Evolutionary conservation across 169 alveolate genomes (phyloP).

Genomic region (Cryptosporidium tyzzeri): DNA sequence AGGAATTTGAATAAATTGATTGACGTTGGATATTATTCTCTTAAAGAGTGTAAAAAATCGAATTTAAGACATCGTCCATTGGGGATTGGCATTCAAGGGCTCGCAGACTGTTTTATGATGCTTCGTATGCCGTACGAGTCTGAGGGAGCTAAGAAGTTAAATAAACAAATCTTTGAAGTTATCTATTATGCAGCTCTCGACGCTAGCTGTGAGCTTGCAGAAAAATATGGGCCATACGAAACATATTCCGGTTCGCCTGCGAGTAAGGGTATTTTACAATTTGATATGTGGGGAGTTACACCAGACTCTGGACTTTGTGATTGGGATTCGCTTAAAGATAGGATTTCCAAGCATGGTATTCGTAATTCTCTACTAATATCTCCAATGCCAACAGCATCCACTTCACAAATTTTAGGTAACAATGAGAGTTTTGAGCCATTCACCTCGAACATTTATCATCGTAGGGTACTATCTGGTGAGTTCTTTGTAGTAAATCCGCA

Average conservation of each 20-base stretch:
- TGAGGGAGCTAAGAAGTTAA: constrained; percentile 92
- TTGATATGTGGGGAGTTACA: constrained; percentile 95
- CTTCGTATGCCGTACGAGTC: constrained; percentile 96
- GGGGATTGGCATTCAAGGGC: constrained; percentile 99
- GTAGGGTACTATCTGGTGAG: constrained; percentile 98
- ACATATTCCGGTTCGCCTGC: constrained; percentile 97
- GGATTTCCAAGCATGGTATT: constrained; percentile 92
- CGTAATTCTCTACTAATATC: constrained; percentile 97
- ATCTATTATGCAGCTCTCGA: constrained; percentile 97
- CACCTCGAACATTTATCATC: constrained; percentile 96
- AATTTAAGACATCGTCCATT: constrained; percentile 98
- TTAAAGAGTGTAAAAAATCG: constrained; percentile 92
- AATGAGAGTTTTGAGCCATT: constrained; percentile 99
- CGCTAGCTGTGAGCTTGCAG: constrained; percentile 95
- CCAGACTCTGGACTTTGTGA: constrained; percentile 90
- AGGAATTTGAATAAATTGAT: constrained; percentile 94
- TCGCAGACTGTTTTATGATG: constrained; percentile 97
- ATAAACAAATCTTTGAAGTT: constrained; percentile 96
- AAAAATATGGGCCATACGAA: constrained; percentile 92
- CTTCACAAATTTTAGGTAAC: constrained; percentile 96
- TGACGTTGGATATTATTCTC: constrained; percentile 96
- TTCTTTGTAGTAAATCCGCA: constrained; percentile 98
- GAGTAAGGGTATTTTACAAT: constrained; percentile 94
- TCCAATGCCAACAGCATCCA: constrained; percentile 99
- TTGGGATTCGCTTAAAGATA: constrained; percentile 93